Base-by-base conservation (phyloP, 768 basidiomycete genomes). In the Xerocomus spinulosus region DNA sequence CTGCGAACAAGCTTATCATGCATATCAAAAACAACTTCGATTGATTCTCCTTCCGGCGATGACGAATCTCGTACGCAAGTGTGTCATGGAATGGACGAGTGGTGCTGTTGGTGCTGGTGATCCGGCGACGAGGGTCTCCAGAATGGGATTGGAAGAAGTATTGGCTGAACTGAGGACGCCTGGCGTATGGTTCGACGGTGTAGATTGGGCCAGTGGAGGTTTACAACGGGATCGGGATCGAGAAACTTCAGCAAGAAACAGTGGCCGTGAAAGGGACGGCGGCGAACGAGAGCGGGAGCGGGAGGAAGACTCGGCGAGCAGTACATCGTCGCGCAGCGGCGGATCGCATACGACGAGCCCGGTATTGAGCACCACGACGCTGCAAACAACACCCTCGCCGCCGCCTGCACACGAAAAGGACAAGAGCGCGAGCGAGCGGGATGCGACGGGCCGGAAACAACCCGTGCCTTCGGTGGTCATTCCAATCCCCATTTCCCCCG, bases 321-420 rank as follows among this genome's bases (percentile, higher is more conserved):
- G 65, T 42, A 62, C 73, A 14, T 73, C 76, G 20, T 73, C 73
- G n/a, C 72, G 72, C 41, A 75, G 73, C 36, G 73, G 73, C 42
- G 73, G 70, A 8, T 83, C 81, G 5, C 81, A 82, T 18, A 71
- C 63, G 51, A 87, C 86, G 17, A 87, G 85, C 53, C 87, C 86
- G 0, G 85, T 87, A 4, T 60, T 87, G 23, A 86, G 84, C 12
- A 83, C 84, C 1, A 78, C 82, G 8, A 89, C 86, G 7, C 59
- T 88, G 25, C 82, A 83, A 52, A 89, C 86, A n/a, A 87, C 86
- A 7, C 86, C 86, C 0, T 85, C 82, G 2, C 86, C 86, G 0
- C 82, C 85, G 0, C 85, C 85, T 23, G 56, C 64, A 2, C 61
- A 59, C 14, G 64, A 66, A 46, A 70, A 69, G 50, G 67, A 67